Evolutionary conservation across 2,329 filamentous ascomycete species (phyloP).

Genomic region (Exophiala viscosa): DNA sequence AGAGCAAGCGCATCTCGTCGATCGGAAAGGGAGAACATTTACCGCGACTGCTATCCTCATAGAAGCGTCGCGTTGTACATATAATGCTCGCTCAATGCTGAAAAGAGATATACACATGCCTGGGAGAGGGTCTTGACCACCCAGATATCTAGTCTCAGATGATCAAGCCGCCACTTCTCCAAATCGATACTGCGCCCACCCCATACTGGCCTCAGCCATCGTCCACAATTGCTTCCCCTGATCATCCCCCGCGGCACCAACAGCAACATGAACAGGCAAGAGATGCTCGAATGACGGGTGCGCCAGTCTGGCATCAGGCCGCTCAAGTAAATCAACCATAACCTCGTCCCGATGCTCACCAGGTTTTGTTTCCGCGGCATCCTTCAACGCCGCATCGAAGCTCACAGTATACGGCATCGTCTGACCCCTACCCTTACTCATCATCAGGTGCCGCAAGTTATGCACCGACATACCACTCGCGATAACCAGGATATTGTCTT

Average conservation of each 20-base stretch:
- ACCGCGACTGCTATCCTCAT: too few relatives aligned
- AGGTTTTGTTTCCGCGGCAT: constrained; percentile 53
- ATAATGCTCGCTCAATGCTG: too few relatives aligned
- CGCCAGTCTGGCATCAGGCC: constrained; percentile 55
- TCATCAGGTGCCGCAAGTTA: constrained; percentile 58
- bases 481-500: constrained; percentile 65
- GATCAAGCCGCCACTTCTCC: constrained; percentile 30
- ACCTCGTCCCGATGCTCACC: constrained; percentile 40
- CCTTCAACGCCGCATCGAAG: constrained; percentile 66
- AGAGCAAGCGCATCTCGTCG: too few relatives aligned
- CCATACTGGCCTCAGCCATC: constrained; percentile 49
- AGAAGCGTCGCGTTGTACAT: too few relatives aligned
- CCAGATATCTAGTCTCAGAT: too few relatives aligned
- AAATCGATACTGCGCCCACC: constrained; percentile 55
- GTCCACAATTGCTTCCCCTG: constrained; percentile 48
- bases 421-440: constrained; percentile 33
- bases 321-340: constrained; percentile 46
- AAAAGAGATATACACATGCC: too few relatives aligned
- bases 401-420: constrained; percentile 57
- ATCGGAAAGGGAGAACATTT: too few relatives aligned
- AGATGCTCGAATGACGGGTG: constrained; percentile 64
- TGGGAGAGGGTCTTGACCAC: too few relatives aligned
- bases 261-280: constrained; percentile 56
- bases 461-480: constrained; percentile 73
- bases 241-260: constrained; percentile 53